Percentiles rank a stretch among this genome's conserved stretches.
Conservation (phyloP, 495 filamentous ascomycete genomes). For the Aspergillus egyptiacus region DNA sequence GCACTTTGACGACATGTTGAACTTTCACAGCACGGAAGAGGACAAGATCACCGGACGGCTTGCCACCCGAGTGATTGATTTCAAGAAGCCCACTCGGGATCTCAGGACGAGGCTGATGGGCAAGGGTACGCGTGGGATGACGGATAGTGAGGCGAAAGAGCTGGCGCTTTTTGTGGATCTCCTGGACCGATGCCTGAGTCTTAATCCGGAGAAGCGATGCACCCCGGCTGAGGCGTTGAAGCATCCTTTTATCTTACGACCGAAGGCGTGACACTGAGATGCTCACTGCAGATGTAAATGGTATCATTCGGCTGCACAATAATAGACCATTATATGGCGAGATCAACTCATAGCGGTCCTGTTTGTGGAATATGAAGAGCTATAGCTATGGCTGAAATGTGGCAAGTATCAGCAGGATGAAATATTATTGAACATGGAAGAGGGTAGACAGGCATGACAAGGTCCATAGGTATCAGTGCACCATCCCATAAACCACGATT, state of each 20-base stretch:
- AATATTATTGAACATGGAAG: too few species aligned
- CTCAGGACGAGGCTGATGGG: slow-evolving; percentile 69
- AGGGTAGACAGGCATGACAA: too few species aligned
- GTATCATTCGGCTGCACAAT: too few species aligned
- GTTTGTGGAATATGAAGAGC: too few species aligned
- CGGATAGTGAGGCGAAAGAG: slow-evolving; percentile 69
- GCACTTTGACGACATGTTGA: slow-evolving; percentile 83
- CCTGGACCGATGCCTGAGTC: slow-evolving; percentile 75
- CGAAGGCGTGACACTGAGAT: slow-evolving; percentile 12
- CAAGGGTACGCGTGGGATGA: slow-evolving; percentile 63
- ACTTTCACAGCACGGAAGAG: slow-evolving; percentile 80
- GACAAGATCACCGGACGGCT: slow-evolving; percentile 81
- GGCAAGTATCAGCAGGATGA: too few species aligned
- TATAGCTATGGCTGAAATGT: too few species aligned
- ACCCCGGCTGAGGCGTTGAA: slow-evolving; percentile 80
- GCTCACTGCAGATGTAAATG: background rate
- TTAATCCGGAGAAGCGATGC: slow-evolving; percentile 91
- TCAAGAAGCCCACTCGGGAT: slow-evolving; percentile 77
- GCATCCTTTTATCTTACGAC: slow-evolving; percentile 68
- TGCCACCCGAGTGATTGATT: slow-evolving; percentile 60
- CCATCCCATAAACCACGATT: too few species aligned
- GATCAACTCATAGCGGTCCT: too few species aligned
- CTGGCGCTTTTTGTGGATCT: slow-evolving; percentile 77
- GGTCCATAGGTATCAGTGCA: too few species aligned
- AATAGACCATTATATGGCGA: too few species aligned